These are phyloP conservation scores for Magnaporthales sp. DNA, from an alignment of 2,329 filamentous ascomycete genomes.

Conservation along the genomic window DNA sequence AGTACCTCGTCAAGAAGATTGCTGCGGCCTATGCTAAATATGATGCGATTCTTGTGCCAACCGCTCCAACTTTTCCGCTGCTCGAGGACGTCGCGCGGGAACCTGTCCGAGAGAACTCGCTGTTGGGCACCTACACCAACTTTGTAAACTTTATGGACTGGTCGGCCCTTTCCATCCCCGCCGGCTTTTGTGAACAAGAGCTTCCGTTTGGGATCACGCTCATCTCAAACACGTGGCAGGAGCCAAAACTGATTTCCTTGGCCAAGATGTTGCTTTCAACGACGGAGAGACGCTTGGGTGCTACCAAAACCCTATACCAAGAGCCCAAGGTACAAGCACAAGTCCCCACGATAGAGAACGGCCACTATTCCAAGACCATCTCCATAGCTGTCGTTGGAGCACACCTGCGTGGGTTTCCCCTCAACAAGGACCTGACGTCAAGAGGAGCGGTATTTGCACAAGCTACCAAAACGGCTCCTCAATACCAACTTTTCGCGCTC, in stretches of 20 bases:
- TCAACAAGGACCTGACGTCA: neutral
- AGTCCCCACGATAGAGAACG: neutral
- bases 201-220: slow-evolving; percentile 29
- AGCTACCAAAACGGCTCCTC: neutral
- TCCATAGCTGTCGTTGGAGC: neutral
- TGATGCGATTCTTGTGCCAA: slow-evolving; percentile 46
- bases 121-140: slow-evolving; percentile 48
- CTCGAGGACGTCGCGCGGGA: slow-evolving; percentile 40
- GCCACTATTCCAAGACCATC: neutral
- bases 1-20: slow-evolving; percentile 30
- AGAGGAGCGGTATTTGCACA: neutral
- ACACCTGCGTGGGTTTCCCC: neutral
- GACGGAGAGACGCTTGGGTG: neutral
- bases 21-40: slow-evolving; percentile 30
- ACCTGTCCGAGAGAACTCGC: slow-evolving; percentile 44
- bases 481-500: neutral
- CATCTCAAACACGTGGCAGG: slow-evolving; percentile 26
- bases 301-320: neutral
- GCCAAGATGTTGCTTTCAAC: slow-evolving; percentile 19
- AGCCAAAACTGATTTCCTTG: slow-evolving; percentile 19
- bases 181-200: slow-evolving; percentile 28
- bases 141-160: slow-evolving; percentile 54
- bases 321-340: neutral
- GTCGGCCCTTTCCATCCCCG: slow-evolving; percentile 43
- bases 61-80: slow-evolving; percentile 41